Base-by-base conservation (phyloP, 78 protist species). In the Fonticula alba region DNA sequence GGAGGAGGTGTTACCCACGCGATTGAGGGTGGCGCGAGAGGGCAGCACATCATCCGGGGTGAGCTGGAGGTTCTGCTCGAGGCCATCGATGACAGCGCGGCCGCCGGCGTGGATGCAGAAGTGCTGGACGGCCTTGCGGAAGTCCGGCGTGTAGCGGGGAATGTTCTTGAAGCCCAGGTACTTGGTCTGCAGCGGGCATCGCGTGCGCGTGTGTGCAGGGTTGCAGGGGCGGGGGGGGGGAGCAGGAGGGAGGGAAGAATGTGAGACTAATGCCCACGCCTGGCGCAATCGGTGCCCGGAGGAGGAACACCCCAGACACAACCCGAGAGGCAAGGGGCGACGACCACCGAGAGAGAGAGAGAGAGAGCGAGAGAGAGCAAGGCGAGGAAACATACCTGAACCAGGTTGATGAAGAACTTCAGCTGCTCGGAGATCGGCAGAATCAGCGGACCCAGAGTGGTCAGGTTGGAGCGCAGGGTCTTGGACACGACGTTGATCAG, bases 91-190 rank as follows among this genome's bases (percentile, higher is more conserved):
- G 26, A 84, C 80, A 26, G 86, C 85, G 55, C 85, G 82, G 65
- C 90, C 87, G 49, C 90, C 90, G 22, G 90, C 82, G 69, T 84
- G 90, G 59, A 80, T 79, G 75, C 84, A 79, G 50, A 37, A 84
- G 62, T 84, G 84, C 32, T 82, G 62, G 56, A 84, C 51, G 31
- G 81, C 79, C 55, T 77, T 79, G 37, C 68, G 55, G 74, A 85
- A 83, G 62, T 85, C 38, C 60, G 91, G 91, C 38, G 69, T 64
- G 81, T 76, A 81, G 0, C 83, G 75, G 15, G 49, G 47, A 2
- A 50, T 29, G 36, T 46, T 53, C 54, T 64, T 17, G 40, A 59
- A 31, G 11, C 17, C 37, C 33, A 65, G 40, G 58, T 3, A 14
- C 62, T 63, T 82, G 37, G 88, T 47, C 14, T 41, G n/a, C n/a